A percentile compares a stretch with the other conserved stretches of the same genome.
These are phyloP conservation scores for Penicillium coprophilum DNA, from an alignment of 495 filamentous ascomycete genomes.

Conservation along the genomic window DNA sequence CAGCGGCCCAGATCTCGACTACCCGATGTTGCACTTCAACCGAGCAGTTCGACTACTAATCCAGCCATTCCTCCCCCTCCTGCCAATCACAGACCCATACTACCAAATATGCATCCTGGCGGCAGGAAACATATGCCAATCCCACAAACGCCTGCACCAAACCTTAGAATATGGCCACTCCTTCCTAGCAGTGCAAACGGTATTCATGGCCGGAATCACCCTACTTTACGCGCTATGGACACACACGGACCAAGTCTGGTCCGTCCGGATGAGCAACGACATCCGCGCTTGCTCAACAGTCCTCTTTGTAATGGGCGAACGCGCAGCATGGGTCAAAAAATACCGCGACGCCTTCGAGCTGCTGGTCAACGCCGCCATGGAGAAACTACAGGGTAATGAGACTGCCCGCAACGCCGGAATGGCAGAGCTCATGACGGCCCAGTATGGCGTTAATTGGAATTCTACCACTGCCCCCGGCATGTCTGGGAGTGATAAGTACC, in stretches of 20 bases:
- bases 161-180: slow-evolving; percentile 55
- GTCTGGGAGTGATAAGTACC: slow-evolving; percentile 20
- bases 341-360: slow-evolving; percentile 56
- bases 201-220: slow-evolving; percentile 57
- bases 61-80: slow-evolving; percentile 51
- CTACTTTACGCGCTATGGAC: slow-evolving; percentile 51
- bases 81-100: slow-evolving; percentile 50
- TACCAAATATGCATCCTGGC: slow-evolving; percentile 52
- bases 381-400: slow-evolving; percentile 48
- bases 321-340: slow-evolving; percentile 52
- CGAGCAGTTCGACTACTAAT: slow-evolving; percentile 51
- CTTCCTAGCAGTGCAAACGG: slow-evolving; percentile 54
- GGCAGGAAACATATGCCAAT: slow-evolving; percentile 54
- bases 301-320: slow-evolving; percentile 55
- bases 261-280: slow-evolving; percentile 53
- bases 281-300: slow-evolving; percentile 56
- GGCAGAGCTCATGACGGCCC: slow-evolving; percentile 46
- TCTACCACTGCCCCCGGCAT: slow-evolving; percentile 16
- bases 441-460: slow-evolving; percentile 25
- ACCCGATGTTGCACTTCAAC: slow-evolving; percentile 53
- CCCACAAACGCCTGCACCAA: slow-evolving; percentile 53
- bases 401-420: slow-evolving; percentile 40
- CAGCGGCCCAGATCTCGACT: slow-evolving; percentile 45
- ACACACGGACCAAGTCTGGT: slow-evolving; percentile 50
- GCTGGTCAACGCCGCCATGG: slow-evolving; percentile 55